Percentiles rank a stretch among this genome's conserved stretches.
Evolutionary conservation across 1,139 yeast genomes (phyloP).

Genomic region (Meyerozyma sp.): DNA sequence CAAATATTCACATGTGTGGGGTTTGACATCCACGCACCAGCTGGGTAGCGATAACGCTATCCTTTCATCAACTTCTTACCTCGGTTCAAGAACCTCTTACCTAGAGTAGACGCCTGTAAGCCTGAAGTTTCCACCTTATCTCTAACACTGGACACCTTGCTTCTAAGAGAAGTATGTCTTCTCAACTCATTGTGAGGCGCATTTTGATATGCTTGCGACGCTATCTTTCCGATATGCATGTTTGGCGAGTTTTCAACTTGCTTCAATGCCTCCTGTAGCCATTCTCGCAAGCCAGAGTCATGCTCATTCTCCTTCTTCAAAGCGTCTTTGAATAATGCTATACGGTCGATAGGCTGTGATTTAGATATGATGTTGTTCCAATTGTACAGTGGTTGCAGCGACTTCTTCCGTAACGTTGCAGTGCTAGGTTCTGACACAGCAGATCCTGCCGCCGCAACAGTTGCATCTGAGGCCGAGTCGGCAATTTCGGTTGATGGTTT

Average conservation of each 20-base stretch:
- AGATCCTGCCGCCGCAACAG: neutral
- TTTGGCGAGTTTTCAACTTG: conserved; percentile 27
- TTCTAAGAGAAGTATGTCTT: conserved; percentile 37
- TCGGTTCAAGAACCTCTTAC: conserved; percentile 37
- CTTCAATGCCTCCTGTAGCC: conserved; percentile 39
- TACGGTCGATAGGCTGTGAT: conserved; percentile 40
- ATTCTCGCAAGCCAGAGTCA: conserved; percentile 43
- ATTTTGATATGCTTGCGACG: conserved; percentile 43
- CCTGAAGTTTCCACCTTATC: conserved; percentile 43
- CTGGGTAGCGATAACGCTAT: conserved; percentile 2
- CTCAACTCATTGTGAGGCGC: conserved; percentile 42
- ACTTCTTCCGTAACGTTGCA: conserved; percentile 2
- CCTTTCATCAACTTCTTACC: conserved; percentile 37
- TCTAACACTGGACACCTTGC: conserved; percentile 38
- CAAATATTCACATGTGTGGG: neutral
- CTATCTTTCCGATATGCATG: conserved; percentile 42
- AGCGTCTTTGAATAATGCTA: conserved; percentile 37
- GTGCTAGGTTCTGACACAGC: neutral
- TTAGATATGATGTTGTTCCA: conserved; percentile 42
- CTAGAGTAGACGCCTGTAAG: conserved; percentile 36
- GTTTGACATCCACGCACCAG: neutral
- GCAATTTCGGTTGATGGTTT: neutral
- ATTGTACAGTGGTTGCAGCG: conserved; percentile 28
- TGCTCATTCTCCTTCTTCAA: conserved; percentile 32
- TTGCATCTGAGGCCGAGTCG: neutral